Evolutionary conservation across 495 filamentous ascomycete species (phyloP).

Genomic region (Paragyromitra xinjiangensis): DNA sequence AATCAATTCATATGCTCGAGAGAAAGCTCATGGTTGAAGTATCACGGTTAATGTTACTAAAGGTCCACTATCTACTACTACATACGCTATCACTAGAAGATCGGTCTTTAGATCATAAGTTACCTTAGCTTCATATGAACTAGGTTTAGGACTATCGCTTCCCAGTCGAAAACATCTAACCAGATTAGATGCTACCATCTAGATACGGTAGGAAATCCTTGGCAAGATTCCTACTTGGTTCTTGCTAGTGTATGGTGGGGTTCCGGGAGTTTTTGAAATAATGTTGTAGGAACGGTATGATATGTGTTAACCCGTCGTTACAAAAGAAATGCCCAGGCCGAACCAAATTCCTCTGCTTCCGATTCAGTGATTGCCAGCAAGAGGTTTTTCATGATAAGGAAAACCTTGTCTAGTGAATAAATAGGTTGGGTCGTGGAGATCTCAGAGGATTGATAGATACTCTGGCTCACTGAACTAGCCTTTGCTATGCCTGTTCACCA

Average conservation of each 20-base stretch:
- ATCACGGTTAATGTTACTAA: no score
- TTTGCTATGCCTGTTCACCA: background rate
- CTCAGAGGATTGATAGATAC: background rate
- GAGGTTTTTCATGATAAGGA: background rate
- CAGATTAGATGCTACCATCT: no score
- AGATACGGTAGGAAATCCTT: no score
- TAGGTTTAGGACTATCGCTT: no score
- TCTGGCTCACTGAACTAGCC: background rate
- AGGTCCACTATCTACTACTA: no score
- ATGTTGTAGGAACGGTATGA: background rate
- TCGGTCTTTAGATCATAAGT: no score
- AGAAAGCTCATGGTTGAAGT: no score
- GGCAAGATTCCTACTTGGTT: no score
- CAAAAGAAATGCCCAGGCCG: background rate
- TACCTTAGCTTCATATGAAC: no score
- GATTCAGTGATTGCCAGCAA: background rate
- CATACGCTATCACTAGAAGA: background rate
- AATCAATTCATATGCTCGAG: no score
- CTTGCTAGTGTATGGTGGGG: no score
- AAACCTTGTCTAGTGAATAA: background rate
- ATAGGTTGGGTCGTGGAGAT: background rate
- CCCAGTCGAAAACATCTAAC: no score
- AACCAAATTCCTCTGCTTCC: background rate
- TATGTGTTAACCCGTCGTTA: background rate
- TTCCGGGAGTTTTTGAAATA: background rate